These are phyloP conservation scores for Curvularia spicifera DNA, from an alignment of 2,329 filamentous ascomycete genomes.

Conservation along the genomic window DNA sequence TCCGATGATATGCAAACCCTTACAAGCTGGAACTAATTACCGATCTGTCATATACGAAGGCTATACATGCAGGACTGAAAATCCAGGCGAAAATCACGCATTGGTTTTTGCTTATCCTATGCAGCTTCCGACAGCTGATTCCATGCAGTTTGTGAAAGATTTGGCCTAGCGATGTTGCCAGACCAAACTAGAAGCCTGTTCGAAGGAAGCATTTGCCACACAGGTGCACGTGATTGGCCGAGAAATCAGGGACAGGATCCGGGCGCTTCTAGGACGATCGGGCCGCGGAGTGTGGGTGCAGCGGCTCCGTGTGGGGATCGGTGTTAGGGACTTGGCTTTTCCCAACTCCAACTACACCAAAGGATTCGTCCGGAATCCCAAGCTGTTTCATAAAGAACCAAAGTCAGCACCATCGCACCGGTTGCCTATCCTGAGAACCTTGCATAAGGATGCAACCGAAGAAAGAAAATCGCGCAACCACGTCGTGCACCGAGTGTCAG, in stretches of 20 bases:
- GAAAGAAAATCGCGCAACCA: conserved; percentile 35
- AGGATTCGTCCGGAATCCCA: conserved; percentile 9
- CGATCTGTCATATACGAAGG: background rate
- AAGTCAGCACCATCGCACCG: background rate
- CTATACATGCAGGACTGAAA: background rate
- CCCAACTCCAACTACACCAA: conserved; percentile 1
- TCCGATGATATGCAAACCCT: background rate
- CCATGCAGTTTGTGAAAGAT: background rate
- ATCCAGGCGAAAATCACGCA: background rate
- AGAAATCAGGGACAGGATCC: conserved; percentile 5
- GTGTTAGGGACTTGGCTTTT: conserved; percentile 7
- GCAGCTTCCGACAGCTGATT: background rate
- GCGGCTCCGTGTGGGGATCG: conserved; percentile 14
- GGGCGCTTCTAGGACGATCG: background rate
- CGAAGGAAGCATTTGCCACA: conserved; percentile 3
- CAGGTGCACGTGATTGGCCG: conserved; percentile 8
- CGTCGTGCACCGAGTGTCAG: conserved; percentile 58
- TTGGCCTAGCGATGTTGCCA: background rate
- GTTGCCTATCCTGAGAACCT: background rate
- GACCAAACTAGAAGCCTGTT: background rate
- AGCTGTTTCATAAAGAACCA: conserved; percentile 6
- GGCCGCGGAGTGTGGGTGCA: conserved; percentile 13
- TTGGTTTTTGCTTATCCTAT: background rate
- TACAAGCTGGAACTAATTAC: background rate
- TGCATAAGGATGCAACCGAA: conserved; percentile 27